These are phyloP conservation scores for Trichophyton rubrum DNA, from an alignment of 2,329 filamentous ascomycete species.

Conservation along the genomic window DNA sequence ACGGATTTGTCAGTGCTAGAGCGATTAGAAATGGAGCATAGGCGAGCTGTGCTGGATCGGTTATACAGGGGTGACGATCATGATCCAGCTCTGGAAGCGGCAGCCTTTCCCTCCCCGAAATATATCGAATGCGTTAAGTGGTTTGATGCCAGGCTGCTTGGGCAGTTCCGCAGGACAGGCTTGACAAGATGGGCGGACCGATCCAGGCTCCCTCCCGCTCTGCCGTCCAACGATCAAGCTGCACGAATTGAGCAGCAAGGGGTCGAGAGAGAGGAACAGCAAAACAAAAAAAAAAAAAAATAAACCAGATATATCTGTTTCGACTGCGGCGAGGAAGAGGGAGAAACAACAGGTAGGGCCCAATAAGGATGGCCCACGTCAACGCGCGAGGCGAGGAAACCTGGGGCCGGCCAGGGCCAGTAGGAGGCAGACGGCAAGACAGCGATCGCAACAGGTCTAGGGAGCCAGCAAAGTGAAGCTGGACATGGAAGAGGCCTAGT, in stretches of 20 bases:
- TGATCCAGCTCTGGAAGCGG: neutral
- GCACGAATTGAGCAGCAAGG: constrained; percentile 7
- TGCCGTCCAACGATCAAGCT: constrained; percentile 3
- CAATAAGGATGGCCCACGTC: constrained; percentile 14
- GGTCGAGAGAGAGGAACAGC: constrained; percentile 2
- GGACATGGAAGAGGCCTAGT: neutral
- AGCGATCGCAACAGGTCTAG: constrained; percentile 6
- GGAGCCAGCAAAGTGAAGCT: constrained; percentile 8
- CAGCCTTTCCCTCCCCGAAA: neutral
- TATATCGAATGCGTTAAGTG: no score
- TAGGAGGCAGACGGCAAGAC: constrained; percentile 7
- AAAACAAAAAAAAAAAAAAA: neutral
- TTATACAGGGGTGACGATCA: constrained; percentile 4
- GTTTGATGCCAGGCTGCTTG: neutral
- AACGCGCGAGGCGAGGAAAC: constrained; percentile 4
- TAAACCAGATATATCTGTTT: neutral
- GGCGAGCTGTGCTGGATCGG: neutral
- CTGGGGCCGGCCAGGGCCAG: neutral
- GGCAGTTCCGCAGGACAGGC: constrained; percentile 6
- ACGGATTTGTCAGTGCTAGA: neutral
- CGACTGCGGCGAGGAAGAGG: constrained; percentile 3
- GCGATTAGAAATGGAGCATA: neutral
- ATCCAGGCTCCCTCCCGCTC: constrained; percentile 9
- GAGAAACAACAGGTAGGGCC: constrained; percentile 7
- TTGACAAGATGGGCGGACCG: constrained; percentile 5